Percentiles rank a stretch among this genome's conserved stretches.
Evolutionary conservation across 345 rosid species (phyloP).

Genomic region (Eucalyptus sp.): DNA sequence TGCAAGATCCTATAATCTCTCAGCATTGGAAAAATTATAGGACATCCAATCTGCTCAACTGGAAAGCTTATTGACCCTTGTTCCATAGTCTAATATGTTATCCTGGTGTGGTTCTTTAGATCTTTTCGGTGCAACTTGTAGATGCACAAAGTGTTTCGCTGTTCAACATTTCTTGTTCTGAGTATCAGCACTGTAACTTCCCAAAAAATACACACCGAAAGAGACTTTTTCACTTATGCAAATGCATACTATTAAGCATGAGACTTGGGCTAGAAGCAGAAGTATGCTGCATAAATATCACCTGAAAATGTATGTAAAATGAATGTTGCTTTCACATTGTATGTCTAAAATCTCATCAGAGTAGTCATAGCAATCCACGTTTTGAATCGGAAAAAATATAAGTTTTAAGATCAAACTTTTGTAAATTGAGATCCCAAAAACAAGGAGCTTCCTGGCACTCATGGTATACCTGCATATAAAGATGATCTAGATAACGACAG

Average conservation of each 20-base stretch:
- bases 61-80: background rate
- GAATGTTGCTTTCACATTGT: background rate
- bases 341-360: background rate
- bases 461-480: background rate
- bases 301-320: background rate
- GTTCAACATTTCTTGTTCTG: background rate
- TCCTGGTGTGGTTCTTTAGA: background rate
- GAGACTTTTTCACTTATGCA: background rate
- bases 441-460: background rate
- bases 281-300: background rate
- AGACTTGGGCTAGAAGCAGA: background rate
- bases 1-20: background rate
- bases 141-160: background rate
- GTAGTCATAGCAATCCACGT: background rate
- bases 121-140: background rate
- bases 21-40: background rate
- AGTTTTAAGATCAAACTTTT: background rate
- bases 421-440: background rate
- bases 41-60: background rate
- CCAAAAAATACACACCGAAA: background rate
- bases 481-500: background rate
- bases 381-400: background rate
- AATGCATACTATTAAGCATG: background rate
- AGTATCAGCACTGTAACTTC: background rate
- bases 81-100: background rate